These are phyloP conservation scores for Syzygium aromaticum DNA, from an alignment of 345 rosid species.

Conservation along the genomic window DNA sequence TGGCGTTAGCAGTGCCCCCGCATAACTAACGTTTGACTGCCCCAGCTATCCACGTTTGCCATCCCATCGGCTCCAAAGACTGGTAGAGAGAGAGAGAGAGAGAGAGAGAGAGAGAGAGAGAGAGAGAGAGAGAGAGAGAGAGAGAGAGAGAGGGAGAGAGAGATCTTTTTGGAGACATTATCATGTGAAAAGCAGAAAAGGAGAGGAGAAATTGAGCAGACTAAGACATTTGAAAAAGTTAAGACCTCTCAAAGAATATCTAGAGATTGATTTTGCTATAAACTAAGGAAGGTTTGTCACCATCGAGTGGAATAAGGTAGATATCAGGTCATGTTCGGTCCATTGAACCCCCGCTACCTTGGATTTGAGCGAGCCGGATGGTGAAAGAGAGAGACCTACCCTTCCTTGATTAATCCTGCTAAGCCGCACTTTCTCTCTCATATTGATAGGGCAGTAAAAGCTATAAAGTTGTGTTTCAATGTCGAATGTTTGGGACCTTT, in stretches of 20 bases:
- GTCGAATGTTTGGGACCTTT: background rate
- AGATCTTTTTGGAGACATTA: background rate
- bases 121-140: background rate
- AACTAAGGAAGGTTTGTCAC: background rate
- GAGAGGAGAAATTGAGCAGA: background rate
- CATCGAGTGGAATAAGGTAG: background rate
- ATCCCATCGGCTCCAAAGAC: background rate
- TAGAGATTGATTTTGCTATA: background rate
- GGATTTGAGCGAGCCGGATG: background rate
- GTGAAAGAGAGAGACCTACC: background rate
- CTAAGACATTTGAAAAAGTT: background rate
- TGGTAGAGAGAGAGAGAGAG: background rate
- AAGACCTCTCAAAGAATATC: background rate
- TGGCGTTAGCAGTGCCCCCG: background rate
- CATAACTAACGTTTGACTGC: background rate
- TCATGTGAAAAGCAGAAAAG: background rate
- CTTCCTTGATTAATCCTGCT: background rate
- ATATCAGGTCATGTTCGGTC: background rate
- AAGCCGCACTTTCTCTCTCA: background rate
- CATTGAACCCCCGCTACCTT: background rate
- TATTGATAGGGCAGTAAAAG: background rate
- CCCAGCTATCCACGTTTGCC: background rate
- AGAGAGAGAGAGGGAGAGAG: background rate
- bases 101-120: background rate
- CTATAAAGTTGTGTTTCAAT: background rate